Evolutionary conservation across 352 stramenopile species (phyloP).

Genomic region (Globisporangium viniferum): DNA sequence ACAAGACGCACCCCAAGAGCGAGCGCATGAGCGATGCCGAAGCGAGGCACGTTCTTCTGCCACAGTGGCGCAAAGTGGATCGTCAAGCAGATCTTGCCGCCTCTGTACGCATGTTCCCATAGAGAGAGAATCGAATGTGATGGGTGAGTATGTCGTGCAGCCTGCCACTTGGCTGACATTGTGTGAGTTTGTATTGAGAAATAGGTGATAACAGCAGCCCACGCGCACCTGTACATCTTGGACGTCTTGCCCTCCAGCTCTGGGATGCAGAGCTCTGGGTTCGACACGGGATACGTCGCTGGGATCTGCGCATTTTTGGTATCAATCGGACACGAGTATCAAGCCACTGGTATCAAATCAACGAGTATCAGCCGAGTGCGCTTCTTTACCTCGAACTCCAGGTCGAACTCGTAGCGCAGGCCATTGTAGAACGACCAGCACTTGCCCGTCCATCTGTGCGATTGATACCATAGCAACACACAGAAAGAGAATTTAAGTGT

Average conservation of each 20-base stretch:
- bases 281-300: slow-evolving; percentile 78
- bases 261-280: slow-evolving; percentile 81
- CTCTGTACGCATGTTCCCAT: slow-evolving; percentile 19
- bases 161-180: not conserved
- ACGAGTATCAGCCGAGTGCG: not conserved
- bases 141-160: not conserved
- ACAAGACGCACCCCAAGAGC: slow-evolving; percentile 61
- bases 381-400: slow-evolving; percentile 72
- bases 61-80: slow-evolving; percentile 89
- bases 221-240: slow-evolving; percentile 84
- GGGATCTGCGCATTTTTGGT: slow-evolving; percentile 38
- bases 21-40: slow-evolving; percentile 82
- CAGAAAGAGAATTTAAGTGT: not conserved
- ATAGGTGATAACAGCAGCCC: not conserved
- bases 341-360: not conserved
- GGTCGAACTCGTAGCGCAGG: slow-evolving; percentile 82
- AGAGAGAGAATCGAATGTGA: not conserved
- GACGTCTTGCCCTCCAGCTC: slow-evolving; percentile 88
- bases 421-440: slow-evolving; percentile 89
- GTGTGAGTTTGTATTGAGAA: not conserved
- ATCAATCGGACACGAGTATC: not conserved
- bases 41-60: slow-evolving; percentile 87
- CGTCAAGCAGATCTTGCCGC: slow-evolving; percentile 87
- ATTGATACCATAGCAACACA: not conserved
- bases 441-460: slow-evolving; percentile 75